These are phyloP conservation scores for Spraguea lophii DNA, from an alignment of 371 early-diverging fungal species.

Conservation along the genomic window DNA sequence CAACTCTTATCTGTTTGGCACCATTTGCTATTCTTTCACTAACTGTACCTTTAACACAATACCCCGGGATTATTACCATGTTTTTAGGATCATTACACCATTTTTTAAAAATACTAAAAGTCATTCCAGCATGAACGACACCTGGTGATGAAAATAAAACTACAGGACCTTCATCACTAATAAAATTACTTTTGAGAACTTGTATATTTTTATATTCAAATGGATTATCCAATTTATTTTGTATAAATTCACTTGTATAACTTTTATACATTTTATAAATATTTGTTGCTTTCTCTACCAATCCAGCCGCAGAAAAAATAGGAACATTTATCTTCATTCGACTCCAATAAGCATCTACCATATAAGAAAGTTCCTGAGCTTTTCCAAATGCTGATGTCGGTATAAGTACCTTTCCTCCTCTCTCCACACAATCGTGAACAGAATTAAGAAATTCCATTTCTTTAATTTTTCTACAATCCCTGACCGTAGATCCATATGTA, in stretches of 20 bases:
- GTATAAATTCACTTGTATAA: constrained; percentile 79
- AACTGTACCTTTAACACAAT: constrained; percentile 73
- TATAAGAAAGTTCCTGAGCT: constrained; percentile 75
- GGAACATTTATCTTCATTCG: constrained; percentile 63
- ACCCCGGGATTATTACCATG: constrained; percentile 59
- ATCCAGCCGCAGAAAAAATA: constrained; percentile 71
- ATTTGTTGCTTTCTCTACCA: constrained; percentile 70
- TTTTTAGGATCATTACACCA: constrained; percentile 68
- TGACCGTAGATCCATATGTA: constrained; percentile 75
- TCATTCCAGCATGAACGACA: constrained; percentile 54
- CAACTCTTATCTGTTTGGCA: constrained; percentile 54
- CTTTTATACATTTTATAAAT: constrained; percentile 72
- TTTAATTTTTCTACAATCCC: constrained; percentile 67
- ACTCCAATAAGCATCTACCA: constrained; percentile 80
- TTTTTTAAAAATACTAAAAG: constrained; percentile 58
- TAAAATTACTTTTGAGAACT: constrained; percentile 53
- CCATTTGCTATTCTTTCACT: constrained; percentile 78
- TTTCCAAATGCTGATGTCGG: constrained; percentile 82
- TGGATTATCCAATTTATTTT: constrained; percentile 61
- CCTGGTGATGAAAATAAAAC: constrained; percentile 83
- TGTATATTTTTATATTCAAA: constrained; percentile 79
- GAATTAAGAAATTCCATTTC: constrained; percentile 73
- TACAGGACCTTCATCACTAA: constrained; percentile 58
- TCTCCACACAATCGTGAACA: constrained; percentile 59
- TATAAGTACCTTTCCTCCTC: constrained; percentile 73